Evolutionary conservation across 768 basidiomycete genomes (phyloP), one percentile per base, ranked within the genome.

Genomic region (Holtermanniella nyarrowii): DNA sequence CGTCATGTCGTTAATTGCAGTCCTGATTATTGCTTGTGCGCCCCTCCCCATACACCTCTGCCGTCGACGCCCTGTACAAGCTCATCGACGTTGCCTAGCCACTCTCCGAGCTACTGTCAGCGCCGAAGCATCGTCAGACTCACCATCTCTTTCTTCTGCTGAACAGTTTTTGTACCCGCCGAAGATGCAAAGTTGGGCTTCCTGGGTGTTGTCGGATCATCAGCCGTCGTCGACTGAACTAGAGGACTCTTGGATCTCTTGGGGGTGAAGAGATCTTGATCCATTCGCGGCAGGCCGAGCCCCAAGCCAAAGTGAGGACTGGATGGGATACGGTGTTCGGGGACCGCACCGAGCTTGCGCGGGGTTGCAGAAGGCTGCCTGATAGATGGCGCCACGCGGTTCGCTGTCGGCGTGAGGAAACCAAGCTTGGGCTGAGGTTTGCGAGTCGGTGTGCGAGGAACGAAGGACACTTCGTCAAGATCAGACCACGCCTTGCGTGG

Each of bases 1-100:
- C 31, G 31, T n/a, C n/a, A n/a, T n/a, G 31, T 37, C 31, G 31
- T 37, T 37, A 37, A 16, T 37, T 37, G 16, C 31, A 37, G 31
- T 37, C 31, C 31, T 7, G 31, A 37, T 37, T 16, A 37, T 16
- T 7, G 31, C 31, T 37, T 37, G 31, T 16, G 31, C 10, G 10
- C 31, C 10, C 60, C 58, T 20, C 88, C 87, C 86, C 86, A 91
- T 50, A 90, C 81, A 0, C 88, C 87, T 0, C 86, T 86, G 70
- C 82, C 85, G 55, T 83, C 76, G 26, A 93, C 85, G 0, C 88
- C 83, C 56, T 88, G 86, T 4, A 93, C 86, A 10, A 93, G 76
- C 25, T 85, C 84, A 66, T 91, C 89, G 2, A 93, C 89, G 66
- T 93, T 91, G 3, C 87, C 88, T 42, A 93, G 71, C 80, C 89